phyloP scores from a whole-genome alignment of 129 eudicot genomes.

The Chrysanthemum makinoi region DNA sequence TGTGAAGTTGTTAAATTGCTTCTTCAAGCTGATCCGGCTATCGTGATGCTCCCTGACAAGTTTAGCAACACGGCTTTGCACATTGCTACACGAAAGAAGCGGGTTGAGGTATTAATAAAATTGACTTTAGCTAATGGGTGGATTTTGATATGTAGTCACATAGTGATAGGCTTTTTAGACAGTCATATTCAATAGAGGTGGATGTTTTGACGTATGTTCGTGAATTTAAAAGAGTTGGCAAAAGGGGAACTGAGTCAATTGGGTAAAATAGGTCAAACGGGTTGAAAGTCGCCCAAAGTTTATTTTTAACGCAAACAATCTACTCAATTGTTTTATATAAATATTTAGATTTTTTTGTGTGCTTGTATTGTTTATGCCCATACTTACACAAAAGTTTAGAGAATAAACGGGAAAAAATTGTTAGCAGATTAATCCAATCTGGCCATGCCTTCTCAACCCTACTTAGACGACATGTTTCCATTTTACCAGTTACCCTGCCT shows the following conservation, averaged over 20 bases:
- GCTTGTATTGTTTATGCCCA: not conserved
- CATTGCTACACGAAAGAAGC: conserved; percentile 61
- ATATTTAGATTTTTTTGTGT: not conserved
- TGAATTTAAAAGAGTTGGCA: not conserved
- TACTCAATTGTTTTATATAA: not conserved
- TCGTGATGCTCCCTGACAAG: conserved; percentile 73
- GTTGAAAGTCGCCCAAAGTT: not conserved
- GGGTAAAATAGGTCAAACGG: not conserved
- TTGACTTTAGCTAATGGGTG: not conserved
- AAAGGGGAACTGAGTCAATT: not conserved
- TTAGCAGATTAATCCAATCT: not conserved
- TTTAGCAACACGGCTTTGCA: conserved; percentile 70
- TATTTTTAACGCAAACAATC: not conserved
- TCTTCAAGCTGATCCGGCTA: conserved; percentile 68
- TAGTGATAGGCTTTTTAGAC: not conserved
- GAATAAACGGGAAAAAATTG: not conserved
- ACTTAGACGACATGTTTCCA: not conserved
- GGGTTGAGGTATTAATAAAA: conserved; percentile 46
- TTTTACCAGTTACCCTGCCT: not conserved
- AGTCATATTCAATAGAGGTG: not conserved
- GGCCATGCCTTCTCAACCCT: not conserved
- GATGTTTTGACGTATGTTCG: not conserved
- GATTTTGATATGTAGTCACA: not conserved
- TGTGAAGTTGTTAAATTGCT: conserved; percentile 67
- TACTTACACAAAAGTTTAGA: not conserved